phyloP scores from a whole-genome alignment of 495 filamentous ascomycete genomes.

The Ramalina intermedia region DNA sequence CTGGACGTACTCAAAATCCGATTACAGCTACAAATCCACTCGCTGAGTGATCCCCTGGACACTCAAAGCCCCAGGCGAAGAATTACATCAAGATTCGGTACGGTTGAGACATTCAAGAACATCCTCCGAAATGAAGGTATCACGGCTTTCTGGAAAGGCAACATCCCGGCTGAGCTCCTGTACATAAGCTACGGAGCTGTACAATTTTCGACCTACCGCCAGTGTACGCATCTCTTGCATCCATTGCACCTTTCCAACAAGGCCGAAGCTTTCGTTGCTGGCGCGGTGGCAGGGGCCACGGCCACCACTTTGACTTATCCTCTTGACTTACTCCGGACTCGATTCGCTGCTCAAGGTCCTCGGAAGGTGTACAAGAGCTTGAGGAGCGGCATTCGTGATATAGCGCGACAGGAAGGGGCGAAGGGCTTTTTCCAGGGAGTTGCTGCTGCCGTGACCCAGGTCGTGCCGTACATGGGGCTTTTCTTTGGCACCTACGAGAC shows the following conservation, averaged over 20 bases:
- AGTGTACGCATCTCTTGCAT: slow-evolving; percentile 46
- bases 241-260: slow-evolving; percentile 38
- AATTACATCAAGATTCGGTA: slow-evolving; percentile 37
- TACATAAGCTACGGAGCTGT: slow-evolving; percentile 79
- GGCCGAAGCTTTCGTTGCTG: slow-evolving; percentile 60
- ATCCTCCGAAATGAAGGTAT: slow-evolving; percentile 72
- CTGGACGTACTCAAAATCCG: slow-evolving; percentile 95
- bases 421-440: slow-evolving; percentile 78
- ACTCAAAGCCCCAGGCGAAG: slow-evolving; percentile 48
- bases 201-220: slow-evolving; percentile 86
- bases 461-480: slow-evolving; percentile 90
- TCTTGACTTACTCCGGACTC: slow-evolving; percentile 81
- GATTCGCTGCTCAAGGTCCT: slow-evolving; percentile 89
- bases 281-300: slow-evolving; percentile 61
- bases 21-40: slow-evolving; percentile 80
- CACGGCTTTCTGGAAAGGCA: slow-evolving; percentile 93
- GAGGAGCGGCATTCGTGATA: slow-evolving; percentile 49
- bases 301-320: slow-evolving; percentile 84
- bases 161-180: slow-evolving; percentile 84
- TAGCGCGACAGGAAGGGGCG: slow-evolving; percentile 57
- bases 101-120: slow-evolving; percentile 55
- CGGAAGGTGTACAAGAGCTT: slow-evolving; percentile 66
- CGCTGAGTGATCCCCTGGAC: slow-evolving; percentile 49
- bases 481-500: slow-evolving; percentile 87
- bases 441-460: slow-evolving; percentile 63